Conservation (phyloP, 306 rosid species). For the Cyclanthera cordifolia region DNA sequence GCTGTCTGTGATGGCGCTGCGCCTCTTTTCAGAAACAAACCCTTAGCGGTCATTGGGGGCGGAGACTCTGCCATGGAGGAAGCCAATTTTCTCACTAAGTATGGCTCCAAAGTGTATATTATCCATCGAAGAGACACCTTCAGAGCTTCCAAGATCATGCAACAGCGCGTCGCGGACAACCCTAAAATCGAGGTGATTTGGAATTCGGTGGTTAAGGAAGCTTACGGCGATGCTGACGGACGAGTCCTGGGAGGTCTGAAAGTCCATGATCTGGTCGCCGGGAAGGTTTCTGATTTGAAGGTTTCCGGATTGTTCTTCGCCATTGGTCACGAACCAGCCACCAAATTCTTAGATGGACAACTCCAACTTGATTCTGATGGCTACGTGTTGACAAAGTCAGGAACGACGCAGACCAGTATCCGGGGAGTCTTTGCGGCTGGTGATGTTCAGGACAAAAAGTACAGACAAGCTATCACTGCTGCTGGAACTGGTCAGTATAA, state of each 20-base stretch:
- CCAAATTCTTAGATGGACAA: constrained; percentile 67
- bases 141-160: constrained; percentile 85
- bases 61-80: constrained; percentile 95
- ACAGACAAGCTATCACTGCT: constrained; percentile 88
- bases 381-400: constrained; percentile 49
- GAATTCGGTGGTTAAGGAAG: constrained; percentile 58
- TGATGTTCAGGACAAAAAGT: constrained; percentile 91
- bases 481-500: constrained; percentile 51
- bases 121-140: constrained; percentile 67
- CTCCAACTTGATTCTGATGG: constrained; percentile 60
- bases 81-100: constrained; percentile 72
- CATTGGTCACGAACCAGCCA: constrained; percentile 85
- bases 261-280: constrained; percentile 41
- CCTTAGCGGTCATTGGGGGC: constrained; percentile 66
- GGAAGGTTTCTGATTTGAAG: constrained; percentile 51
- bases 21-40: constrained; percentile 63
- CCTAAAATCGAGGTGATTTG: constrained; percentile 57
- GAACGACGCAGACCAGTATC: constrained; percentile 64
- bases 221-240: constrained; percentile 32
- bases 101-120: constrained; percentile 61
- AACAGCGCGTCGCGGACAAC: constrained; percentile 46
- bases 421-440: constrained; percentile 87
- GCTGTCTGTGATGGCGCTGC: constrained; percentile 91
- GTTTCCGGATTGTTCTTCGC: constrained; percentile 75
- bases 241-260: constrained; percentile 53